Base-by-base conservation (phyloP, 2,329 filamentous ascomycete species). In the Bisporella sp. region DNA sequence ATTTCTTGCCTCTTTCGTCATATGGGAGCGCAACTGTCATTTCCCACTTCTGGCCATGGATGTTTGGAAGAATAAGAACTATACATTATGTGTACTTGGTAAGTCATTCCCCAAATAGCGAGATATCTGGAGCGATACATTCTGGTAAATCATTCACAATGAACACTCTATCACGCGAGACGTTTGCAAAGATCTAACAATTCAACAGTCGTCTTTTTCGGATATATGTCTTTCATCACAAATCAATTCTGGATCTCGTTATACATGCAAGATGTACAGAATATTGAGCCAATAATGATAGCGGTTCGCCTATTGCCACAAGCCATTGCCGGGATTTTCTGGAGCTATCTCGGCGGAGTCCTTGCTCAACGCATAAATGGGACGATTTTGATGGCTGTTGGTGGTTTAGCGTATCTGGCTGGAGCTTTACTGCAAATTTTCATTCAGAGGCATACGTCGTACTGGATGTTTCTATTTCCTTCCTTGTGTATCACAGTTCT, bases 381-480 rank as follows among this genome's bases (percentile, higher is more conserved):
- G 62, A 84, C 77, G 51, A 56, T 81, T 0, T 69, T 88, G 13
- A 81, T 85, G 71, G 65, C 63, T 3, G 57, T 71, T 13, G 72
- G 72, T 3, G 64, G 68, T 4, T 49, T 66, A 8, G 63, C 67
- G 31, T 75, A 73, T 57, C 53, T 73, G 2, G 65, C 54, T 4
- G 68, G 68, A 12, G 67, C 66, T 56, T 64, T 81, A 0, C 69
- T 87, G 5, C 70, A 82, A 35, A 75, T 78, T 0, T 72, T 85
- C 45, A 79, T 84, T 59, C 66, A 70, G 39, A 62, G 73, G 1
- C 70, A 76, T 7, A 74, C 74, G 49, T 73, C 70, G 13, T 87
- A 87, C 62, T 87, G 83, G 83, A 75, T 75, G 0, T 80, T 84
- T 53, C 73, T 77, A 5, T 87, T 87, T 61, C 81, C 82, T 0